These are phyloP conservation scores for Aspergillus fumigatus DNA, from an alignment of 2,329 filamentous ascomycete genomes.

Conservation along the genomic window DNA sequence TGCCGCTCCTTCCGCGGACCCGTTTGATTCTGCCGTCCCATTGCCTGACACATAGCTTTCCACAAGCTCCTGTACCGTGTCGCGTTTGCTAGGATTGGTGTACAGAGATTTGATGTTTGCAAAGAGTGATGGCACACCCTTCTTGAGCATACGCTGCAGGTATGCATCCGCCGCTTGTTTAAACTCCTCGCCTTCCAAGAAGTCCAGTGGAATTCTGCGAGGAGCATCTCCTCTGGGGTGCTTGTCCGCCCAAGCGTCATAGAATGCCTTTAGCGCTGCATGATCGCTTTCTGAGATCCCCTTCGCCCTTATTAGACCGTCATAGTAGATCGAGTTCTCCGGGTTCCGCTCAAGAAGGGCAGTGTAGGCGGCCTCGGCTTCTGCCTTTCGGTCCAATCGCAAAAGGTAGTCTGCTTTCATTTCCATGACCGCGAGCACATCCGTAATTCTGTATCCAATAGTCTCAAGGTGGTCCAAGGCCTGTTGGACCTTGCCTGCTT, in stretches of 20 bases:
- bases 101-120: conserved; percentile 95
- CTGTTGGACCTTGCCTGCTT: conserved; percentile 74
- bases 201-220: conserved; percentile 81
- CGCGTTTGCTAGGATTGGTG: conserved; percentile 68
- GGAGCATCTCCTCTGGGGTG: conserved; percentile 80
- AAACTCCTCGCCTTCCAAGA: conserved; percentile 79
- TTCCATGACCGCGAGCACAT: conserved; percentile 82
- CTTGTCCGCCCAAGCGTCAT: conserved; percentile 75
- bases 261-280: conserved; percentile 67
- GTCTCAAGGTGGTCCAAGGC: conserved; percentile 82
- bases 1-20: conserved; percentile 42
- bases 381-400: conserved; percentile 69
- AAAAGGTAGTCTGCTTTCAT: conserved; percentile 78
- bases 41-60: conserved; percentile 69
- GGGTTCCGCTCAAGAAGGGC: conserved; percentile 79
- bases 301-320: conserved; percentile 66
- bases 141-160: conserved; percentile 77
- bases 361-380: conserved; percentile 77
- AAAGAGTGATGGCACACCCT: conserved; percentile 92
- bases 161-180: conserved; percentile 72
- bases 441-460: conserved; percentile 71
- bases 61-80: conserved; percentile 69
- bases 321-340: conserved; percentile 83
- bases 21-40: conserved; percentile 43
- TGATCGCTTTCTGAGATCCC: conserved; percentile 58